These are phyloP conservation scores for Colletotrichum sp. DNA, from an alignment of 2,329 filamentous ascomycete genomes.

Conservation along the genomic window DNA sequence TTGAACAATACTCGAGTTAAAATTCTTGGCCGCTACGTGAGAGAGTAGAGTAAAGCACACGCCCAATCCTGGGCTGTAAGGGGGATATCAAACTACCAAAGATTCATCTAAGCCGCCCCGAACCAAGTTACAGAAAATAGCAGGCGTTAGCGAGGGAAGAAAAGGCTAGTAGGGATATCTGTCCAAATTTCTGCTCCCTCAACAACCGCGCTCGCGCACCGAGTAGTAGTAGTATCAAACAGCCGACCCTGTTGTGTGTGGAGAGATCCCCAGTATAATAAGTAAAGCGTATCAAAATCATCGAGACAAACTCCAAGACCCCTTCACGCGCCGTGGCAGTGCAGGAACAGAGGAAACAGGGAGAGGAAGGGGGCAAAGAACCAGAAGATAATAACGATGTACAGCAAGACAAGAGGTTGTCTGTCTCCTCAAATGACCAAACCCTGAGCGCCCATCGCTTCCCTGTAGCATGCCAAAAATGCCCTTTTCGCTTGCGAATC, in stretches of 20 bases:
- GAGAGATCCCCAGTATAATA: neutral
- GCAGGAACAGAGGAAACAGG: neutral
- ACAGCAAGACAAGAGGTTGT: neutral
- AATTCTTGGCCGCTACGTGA: neutral
- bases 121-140: neutral
- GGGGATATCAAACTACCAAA: conserved; percentile 12
- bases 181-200: neutral
- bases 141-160: neutral
- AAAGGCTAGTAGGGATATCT: neutral
- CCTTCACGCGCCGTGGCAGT: neutral
- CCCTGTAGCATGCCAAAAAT: neutral
- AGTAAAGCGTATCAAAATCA: neutral
- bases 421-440: neutral
- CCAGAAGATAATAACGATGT: neutral
- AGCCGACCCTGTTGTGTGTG: neutral
- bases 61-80: neutral
- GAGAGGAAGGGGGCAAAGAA: neutral
- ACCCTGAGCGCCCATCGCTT: conserved; percentile 7
- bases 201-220: neutral
- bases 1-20: neutral
- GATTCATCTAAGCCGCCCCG: conserved; percentile 14
- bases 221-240: neutral
- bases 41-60: neutral
- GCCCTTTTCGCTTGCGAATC: conserved; percentile 12
- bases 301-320: neutral